A percentile compares a stretch with the other conserved stretches of the same genome.
Evolutionary conservation across 73 alveolate genomes (phyloP).

Genomic region (Paramecium pentaurelia): DNA sequence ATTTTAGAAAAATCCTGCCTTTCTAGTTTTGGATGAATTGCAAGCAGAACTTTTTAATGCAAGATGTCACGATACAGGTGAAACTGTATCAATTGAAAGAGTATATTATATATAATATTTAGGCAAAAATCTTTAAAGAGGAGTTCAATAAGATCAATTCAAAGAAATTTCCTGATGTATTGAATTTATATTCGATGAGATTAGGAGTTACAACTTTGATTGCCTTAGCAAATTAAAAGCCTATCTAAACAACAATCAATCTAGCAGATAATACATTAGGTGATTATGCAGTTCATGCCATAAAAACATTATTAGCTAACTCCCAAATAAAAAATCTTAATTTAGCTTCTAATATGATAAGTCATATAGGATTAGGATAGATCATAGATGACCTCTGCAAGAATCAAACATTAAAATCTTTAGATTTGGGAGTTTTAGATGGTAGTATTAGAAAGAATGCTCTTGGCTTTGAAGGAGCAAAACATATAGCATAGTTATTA

Average conservation of each 20-base stretch:
- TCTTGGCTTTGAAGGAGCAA: conserved; percentile 96
- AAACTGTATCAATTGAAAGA: conserved; percentile 55
- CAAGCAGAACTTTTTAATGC: conserved; percentile 83
- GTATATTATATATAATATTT: conserved; percentile 30
- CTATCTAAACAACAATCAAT: conserved; percentile 74
- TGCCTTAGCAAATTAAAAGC: conserved; percentile 80
- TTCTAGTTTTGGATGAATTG: conserved; percentile 75
- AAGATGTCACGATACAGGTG: conserved; percentile 92
- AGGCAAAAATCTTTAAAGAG: conserved; percentile 92
- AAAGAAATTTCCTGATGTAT: conserved; percentile 75
- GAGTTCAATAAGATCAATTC: conserved; percentile 85
- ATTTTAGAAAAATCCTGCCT: conserved; percentile 66
- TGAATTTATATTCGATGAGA: conserved; percentile 85
- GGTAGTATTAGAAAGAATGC: conserved; percentile 95
- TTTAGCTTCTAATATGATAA: conserved; percentile 93
- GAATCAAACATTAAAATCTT: conserved; percentile 75
- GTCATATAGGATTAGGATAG: conserved; percentile 92
- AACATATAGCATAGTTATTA: conserved; percentile 86
- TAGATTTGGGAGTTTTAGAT: conserved; percentile 93
- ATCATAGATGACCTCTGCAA: conserved; percentile 89
- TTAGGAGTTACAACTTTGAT: conserved; percentile 91
- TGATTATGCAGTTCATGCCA: conserved; percentile 97
- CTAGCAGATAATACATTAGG: conserved; percentile 93
- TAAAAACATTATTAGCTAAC: conserved; percentile 82
- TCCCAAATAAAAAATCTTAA: conserved; percentile 74